A percentile compares a stretch with the other conserved stretches of the same genome.
phyloP scores from a whole-genome alignment of 129 eudicot species.

The Ambrosia trifida region DNA sequence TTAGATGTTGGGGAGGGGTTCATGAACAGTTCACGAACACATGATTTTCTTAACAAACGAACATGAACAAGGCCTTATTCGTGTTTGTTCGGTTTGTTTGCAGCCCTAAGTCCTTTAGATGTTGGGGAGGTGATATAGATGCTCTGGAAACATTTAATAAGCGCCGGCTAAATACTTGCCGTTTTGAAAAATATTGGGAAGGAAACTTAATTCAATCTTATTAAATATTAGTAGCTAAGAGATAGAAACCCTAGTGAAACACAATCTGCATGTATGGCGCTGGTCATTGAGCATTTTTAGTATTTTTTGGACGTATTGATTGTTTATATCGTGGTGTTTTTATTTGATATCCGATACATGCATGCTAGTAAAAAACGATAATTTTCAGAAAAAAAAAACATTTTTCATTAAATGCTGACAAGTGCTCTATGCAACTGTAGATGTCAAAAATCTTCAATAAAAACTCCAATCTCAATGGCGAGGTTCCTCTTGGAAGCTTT shows the following conservation, averaged over 20 bases:
- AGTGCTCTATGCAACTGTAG: slow-evolving; percentile 40
- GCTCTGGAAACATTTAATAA: background rate
- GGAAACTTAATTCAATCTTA: background rate
- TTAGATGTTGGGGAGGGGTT: background rate
- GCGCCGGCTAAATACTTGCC: background rate
- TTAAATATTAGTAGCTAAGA: background rate
- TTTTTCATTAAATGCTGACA: slow-evolving; percentile 20
- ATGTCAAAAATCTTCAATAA: slow-evolving; percentile 80
- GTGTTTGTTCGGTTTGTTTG: no score
- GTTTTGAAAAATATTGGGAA: background rate
- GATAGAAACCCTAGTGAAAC: background rate
- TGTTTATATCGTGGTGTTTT: slow-evolving; percentile 1
- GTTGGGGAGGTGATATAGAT: background rate
- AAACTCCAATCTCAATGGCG: slow-evolving; percentile 61
- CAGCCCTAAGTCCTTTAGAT: no score
- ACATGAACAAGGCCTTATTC: no score
- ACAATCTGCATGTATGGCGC: background rate
- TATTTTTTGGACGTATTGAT: slow-evolving; percentile 11
- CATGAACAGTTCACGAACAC: no score
- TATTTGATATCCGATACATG: slow-evolving; percentile 1
- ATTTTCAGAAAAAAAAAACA: background rate
- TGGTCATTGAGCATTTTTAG: background rate
- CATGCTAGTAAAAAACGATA: background rate
- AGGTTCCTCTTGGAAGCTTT: slow-evolving; percentile 89
- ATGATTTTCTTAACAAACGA: no score